phyloP scores from a whole-genome alignment of 306 rosid species.

The Ormosia semicastrata region DNA sequence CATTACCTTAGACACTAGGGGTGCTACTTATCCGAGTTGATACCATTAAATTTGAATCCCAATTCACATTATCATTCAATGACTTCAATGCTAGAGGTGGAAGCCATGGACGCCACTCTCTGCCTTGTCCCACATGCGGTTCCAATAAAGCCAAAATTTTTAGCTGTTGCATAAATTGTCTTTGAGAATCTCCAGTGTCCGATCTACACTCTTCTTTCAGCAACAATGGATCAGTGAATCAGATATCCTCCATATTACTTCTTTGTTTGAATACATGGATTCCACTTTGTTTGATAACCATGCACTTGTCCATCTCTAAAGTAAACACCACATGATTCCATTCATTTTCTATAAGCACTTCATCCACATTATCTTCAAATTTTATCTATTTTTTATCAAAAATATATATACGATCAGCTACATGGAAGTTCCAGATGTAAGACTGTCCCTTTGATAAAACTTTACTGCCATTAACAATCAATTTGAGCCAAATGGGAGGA shows the following conservation, averaged over 20 bases:
- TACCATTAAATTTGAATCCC: no score
- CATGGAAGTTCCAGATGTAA: no score
- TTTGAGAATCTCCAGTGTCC: no score
- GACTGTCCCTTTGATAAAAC: background rate
- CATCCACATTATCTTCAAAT: background rate
- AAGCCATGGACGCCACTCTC: background rate
- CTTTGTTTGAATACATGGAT: background rate
- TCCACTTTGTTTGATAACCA: background rate
- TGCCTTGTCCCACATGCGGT: background rate
- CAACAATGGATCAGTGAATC: no score
- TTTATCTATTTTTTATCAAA: background rate
- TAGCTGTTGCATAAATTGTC: no score
- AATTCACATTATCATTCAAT: no score
- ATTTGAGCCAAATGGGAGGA: background rate
- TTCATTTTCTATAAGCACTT: no score
- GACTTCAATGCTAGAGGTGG: background rate
- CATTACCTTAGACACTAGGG: no score
- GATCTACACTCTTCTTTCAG: no score
- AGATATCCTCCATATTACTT: background rate
- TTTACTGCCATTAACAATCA: background rate
- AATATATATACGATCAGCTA: background rate
- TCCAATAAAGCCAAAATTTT: background rate
- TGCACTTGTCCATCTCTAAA: background rate
- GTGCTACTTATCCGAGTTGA: no score
- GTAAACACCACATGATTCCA: constrained; percentile 24